Conservation (phyloP, 768 basidiomycete genomes). For the Multifurca ochricompacta region DNA sequence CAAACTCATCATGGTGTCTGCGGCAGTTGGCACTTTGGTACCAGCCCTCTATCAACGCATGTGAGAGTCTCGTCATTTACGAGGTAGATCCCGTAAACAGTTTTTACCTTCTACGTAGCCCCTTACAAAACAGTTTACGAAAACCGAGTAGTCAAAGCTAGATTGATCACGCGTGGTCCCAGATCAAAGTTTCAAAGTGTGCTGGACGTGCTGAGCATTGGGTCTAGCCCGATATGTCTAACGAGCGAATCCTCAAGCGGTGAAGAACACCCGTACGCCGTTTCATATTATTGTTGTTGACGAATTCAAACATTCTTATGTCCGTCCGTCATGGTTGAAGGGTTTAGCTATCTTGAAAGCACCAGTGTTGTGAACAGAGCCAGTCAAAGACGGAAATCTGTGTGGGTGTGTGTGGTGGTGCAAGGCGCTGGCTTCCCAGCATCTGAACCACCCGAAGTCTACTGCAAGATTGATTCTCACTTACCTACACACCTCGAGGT, state of each 20-base stretch:
- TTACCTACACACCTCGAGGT: neutral
- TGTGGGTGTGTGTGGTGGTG: neutral
- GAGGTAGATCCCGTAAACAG: neutral
- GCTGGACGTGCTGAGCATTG: neutral
- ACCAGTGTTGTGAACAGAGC: neutral
- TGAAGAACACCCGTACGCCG: neutral
- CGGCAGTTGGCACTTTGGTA: neutral
- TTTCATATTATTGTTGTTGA: neutral
- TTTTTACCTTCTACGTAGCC: neutral
- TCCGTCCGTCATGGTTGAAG: neutral
- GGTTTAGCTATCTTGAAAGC: neutral
- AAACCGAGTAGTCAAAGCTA: constrained; percentile 1
- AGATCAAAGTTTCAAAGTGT: constrained; percentile 5
- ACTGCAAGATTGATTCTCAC: neutral
- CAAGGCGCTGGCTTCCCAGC: constrained; percentile 5
- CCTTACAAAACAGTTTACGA: neutral
- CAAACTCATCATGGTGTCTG: neutral
- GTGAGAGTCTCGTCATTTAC: neutral
- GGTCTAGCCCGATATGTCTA: constrained; percentile 5
- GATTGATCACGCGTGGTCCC: neutral
- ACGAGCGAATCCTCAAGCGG: neutral
- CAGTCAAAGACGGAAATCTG: neutral
- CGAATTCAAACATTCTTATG: neutral
- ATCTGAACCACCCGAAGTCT: neutral
- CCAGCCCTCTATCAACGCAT: neutral